Evolutionary conservation across 2,329 filamentous ascomycete genomes (phyloP).

Genomic region (Hymenoscyphus occultus): DNA sequence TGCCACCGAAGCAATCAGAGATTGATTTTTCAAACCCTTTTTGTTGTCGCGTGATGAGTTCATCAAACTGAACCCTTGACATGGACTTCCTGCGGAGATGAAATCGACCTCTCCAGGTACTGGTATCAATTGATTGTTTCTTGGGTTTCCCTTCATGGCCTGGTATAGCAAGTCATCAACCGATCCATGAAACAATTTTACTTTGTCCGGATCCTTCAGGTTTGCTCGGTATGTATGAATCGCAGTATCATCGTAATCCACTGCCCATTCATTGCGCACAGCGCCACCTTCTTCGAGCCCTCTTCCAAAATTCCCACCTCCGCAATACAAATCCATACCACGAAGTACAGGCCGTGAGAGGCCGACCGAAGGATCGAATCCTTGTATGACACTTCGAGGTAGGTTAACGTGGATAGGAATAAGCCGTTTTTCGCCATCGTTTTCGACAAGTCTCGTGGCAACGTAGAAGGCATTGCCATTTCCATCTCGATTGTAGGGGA

Average conservation of each 20-base stretch:
- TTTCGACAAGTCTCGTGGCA: constrained; percentile 41
- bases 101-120: constrained; percentile 62
- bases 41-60: constrained; percentile 56
- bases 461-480: constrained; percentile 66
- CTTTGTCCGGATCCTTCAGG: constrained; percentile 37
- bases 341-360: constrained; percentile 42
- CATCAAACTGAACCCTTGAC: constrained; percentile 68
- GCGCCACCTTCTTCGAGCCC: constrained; percentile 71
- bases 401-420: constrained; percentile 37
- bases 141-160: constrained; percentile 51
- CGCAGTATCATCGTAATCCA: constrained; percentile 62
- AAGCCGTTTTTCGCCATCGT: constrained; percentile 29
- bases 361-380: constrained; percentile 46
- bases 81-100: constrained; percentile 72
- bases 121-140: constrained; percentile 46
- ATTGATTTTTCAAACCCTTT: constrained; percentile 65
- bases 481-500: constrained; percentile 64
- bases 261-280: constrained; percentile 62
- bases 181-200: constrained; percentile 64
- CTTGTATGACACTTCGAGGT: constrained; percentile 48
- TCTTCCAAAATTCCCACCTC: constrained; percentile 73
- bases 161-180: constrained; percentile 64
- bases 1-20: constrained; percentile 72
- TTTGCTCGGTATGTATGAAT: constrained; percentile 76
- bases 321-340: constrained; percentile 73